phyloP scores from a whole-genome alignment of 2,329 filamentous ascomycete genomes.

The Rutstroemia sp. region DNA sequence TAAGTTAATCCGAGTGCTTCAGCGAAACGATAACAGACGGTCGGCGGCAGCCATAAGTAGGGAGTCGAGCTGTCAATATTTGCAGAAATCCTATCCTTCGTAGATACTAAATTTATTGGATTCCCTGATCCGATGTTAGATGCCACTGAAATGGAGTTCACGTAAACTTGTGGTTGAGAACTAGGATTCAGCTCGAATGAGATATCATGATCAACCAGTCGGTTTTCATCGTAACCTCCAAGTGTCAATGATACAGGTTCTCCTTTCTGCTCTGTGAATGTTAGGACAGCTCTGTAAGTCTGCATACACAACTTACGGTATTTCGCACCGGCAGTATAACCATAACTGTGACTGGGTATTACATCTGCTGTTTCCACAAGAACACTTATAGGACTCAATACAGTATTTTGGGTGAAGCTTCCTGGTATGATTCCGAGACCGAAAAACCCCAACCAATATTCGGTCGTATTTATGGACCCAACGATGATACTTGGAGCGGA shows the following conservation, averaged over 20 bases:
- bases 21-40: conserved; percentile 58
- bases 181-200: conserved; percentile 49
- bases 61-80: conserved; percentile 56
- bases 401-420: conserved; percentile 41
- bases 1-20: conserved; percentile 55
- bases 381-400: conserved; percentile 45
- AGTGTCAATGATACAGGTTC: conserved; percentile 54
- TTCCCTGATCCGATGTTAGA: conserved; percentile 37
- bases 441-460: conserved; percentile 47
- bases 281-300: conserved; percentile 16
- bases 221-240: conserved; percentile 60
- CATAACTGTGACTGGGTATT: conserved; percentile 68
- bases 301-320: conserved; percentile 46
- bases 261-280: conserved; percentile 33
- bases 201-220: conserved; percentile 53
- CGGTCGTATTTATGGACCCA: conserved; percentile 46
- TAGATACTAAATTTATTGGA: conserved; percentile 15
- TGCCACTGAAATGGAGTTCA: conserved; percentile 21
- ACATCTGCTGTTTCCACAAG: conserved; percentile 50
- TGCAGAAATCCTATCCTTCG: conserved; percentile 20
- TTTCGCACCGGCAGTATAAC: conserved; percentile 67
- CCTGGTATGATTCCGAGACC: conserved; percentile 49
- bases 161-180: conserved; percentile 32
- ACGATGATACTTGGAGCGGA: conserved; percentile 33
- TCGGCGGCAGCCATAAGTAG: conserved; percentile 54